These are phyloP conservation scores for Fusarium stilboides DNA, from an alignment of 2,329 filamentous ascomycete species.

Conservation along the genomic window DNA sequence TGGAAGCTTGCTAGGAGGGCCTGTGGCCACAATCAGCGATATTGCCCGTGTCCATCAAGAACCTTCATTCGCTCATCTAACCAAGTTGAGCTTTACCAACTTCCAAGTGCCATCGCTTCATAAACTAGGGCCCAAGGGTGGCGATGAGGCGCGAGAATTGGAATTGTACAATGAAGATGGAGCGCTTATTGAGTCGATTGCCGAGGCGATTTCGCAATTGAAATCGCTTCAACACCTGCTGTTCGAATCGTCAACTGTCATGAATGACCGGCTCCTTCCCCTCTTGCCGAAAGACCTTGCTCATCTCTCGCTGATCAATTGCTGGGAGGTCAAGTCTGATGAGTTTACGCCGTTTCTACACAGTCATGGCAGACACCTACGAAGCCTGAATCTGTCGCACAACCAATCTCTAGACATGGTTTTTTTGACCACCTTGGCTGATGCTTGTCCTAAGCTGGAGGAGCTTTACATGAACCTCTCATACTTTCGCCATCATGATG, in stretches of 20 bases:
- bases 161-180: constrained; percentile 58
- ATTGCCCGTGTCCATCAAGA: constrained; percentile 68
- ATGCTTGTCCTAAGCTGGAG: constrained; percentile 78
- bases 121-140: constrained; percentile 54
- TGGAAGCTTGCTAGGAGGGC: constrained; percentile 64
- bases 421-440: constrained; percentile 78
- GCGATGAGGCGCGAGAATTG: constrained; percentile 52
- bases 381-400: constrained; percentile 79
- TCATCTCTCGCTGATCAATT: constrained; percentile 83
- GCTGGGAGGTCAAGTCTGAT: constrained; percentile 79
- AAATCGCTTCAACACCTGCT: constrained; percentile 76
- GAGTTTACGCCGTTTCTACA: constrained; percentile 76
- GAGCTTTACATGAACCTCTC: constrained; percentile 83
- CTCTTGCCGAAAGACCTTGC: constrained; percentile 76
- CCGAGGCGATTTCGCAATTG: constrained; percentile 61
- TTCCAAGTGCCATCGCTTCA: constrained; percentile 70
- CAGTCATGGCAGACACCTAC: constrained; percentile 77
- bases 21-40: constrained; percentile 63
- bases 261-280: constrained; percentile 78
- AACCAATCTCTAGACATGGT: constrained; percentile 84
- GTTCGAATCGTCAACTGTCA: constrained; percentile 81
- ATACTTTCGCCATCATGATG: constrained; percentile 80
- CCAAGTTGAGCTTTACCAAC: constrained; percentile 73
- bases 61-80: constrained; percentile 69
- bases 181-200: constrained; percentile 58